Conservation (phyloP, 805 yeast genomes). For the Blastobotrys attinorum region DNA sequence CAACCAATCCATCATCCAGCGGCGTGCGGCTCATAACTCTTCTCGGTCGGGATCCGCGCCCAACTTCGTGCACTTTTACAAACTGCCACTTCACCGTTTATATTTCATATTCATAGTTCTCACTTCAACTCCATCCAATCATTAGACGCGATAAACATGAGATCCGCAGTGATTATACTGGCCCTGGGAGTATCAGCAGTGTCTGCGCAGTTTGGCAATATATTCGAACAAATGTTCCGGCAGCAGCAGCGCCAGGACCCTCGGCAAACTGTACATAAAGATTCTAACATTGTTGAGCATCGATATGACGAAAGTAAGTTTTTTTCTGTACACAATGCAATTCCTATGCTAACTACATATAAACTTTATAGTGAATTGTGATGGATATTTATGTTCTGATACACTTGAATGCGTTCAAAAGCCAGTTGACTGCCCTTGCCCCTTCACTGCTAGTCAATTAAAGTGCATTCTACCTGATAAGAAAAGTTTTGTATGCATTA, state of each 20-base stretch:
- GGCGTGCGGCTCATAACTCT: no score
- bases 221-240: conserved; percentile 34
- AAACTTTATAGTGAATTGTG: conserved; percentile 36
- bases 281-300: conserved; percentile 20
- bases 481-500: conserved; percentile 64
- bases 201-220: conserved; percentile 37
- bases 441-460: conserved; percentile 75
- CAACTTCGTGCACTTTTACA: background rate
- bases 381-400: conserved; percentile 69
- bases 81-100: conserved; percentile 1
- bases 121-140: background rate
- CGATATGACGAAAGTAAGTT: conserved; percentile 18
- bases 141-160: background rate
- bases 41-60: no score
- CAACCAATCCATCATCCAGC: no score
- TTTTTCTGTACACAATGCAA: background rate
- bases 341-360: background rate
- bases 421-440: conserved; percentile 80
- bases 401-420: conserved; percentile 68
- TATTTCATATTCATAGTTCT: background rate
- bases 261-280: conserved; percentile 17
- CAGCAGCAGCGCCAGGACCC: conserved; percentile 31
- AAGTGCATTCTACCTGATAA: conserved; percentile 71
- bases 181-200: conserved; percentile 9
- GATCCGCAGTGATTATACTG: background rate